Conservation (phyloP, 495 filamentous ascomycete species). For the Trichoderma virens region DNA sequence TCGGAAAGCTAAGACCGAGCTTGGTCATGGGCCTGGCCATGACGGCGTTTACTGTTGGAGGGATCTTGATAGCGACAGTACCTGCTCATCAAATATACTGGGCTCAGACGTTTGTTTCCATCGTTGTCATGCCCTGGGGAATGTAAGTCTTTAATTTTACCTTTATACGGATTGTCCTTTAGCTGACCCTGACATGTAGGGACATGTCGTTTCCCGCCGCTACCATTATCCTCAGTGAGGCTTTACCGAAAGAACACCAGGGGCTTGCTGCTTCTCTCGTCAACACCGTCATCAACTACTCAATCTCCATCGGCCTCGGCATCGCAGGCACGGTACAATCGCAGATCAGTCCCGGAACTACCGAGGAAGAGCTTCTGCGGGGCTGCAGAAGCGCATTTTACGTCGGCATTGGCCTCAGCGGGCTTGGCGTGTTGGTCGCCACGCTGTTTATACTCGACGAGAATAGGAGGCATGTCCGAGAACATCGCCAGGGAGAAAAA, state of each 20-base stretch:
- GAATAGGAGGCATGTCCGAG: neutral
- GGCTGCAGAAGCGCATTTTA: constrained; percentile 54
- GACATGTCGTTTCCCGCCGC: constrained; percentile 29
- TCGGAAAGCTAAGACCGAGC: constrained; percentile 30
- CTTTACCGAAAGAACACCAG: constrained; percentile 51
- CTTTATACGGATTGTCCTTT: too few relatives aligned
- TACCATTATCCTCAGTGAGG: constrained; percentile 52
- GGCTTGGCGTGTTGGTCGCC: constrained; percentile 35
- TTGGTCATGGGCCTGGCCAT: constrained; percentile 46
- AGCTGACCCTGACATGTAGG: neutral
- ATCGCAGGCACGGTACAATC: constrained; percentile 33
- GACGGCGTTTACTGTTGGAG: constrained; percentile 37
- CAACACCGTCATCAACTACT: constrained; percentile 37
- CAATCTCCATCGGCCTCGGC: constrained; percentile 37
- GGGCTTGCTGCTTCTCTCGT: constrained; percentile 44
- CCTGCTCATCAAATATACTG: constrained; percentile 49
- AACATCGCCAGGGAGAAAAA: neutral
- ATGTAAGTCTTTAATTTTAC: constrained; percentile 30
- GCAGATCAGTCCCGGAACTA: constrained; percentile 21
- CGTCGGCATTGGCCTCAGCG: constrained; percentile 47
- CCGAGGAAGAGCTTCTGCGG: constrained; percentile 25
- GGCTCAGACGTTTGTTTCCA: constrained; percentile 50
- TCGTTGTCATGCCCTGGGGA: constrained; percentile 50
- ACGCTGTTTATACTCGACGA: constrained; percentile 14
- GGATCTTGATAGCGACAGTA: constrained; percentile 37